A percentile compares a stretch with the other conserved stretches of the same genome.
Conservation (phyloP, 768 basidiomycete species). For the Asterophora parasitica region DNA sequence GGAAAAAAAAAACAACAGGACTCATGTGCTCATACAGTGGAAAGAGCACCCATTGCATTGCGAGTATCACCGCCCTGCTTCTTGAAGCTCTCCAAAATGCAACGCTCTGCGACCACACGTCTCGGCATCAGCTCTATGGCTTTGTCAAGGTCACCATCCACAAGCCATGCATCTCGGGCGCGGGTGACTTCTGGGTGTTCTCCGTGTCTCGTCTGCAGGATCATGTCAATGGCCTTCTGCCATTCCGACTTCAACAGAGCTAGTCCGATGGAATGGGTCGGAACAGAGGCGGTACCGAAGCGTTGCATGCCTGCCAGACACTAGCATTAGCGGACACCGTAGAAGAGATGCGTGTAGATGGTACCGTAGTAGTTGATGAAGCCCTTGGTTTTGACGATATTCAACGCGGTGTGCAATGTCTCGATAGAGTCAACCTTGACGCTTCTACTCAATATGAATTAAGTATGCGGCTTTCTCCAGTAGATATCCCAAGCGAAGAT, state of each 20-base stretch:
- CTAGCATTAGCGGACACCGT: conserved; percentile 10
- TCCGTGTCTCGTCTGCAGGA: conserved; percentile 79
- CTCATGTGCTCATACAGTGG: conserved; percentile 49
- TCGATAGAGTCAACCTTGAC: conserved; percentile 74
- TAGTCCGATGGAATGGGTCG: conserved; percentile 92
- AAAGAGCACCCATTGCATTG: conserved; percentile 84
- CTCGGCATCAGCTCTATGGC: conserved; percentile 86
- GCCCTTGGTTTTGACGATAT: conserved; percentile 73
- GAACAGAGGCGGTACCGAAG: conserved; percentile 94
- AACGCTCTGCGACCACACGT: conserved; percentile 89
- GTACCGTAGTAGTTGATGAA: conserved; percentile 98
- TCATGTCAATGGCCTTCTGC: conserved; percentile 79
- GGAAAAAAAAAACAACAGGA: conserved; percentile 1
- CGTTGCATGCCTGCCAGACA: conserved; percentile 83
- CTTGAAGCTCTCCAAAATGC: conserved; percentile 86
- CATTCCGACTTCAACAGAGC: conserved; percentile 87
- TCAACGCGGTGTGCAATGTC: conserved; percentile 70
- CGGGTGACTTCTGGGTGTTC: conserved; percentile 89
- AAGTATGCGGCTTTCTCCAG: neutral
- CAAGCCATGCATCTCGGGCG: conserved; percentile 86
- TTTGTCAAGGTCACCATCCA: conserved; percentile 71
- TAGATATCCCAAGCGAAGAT: neutral
- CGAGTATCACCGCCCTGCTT: conserved; percentile 73
- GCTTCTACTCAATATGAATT: conserved; percentile 49
- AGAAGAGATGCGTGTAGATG: conserved; percentile 1